These are phyloP conservation scores for Liriodendron chinense DNA, from an alignment of 164 flowering plant species.

Conservation along the genomic window DNA sequence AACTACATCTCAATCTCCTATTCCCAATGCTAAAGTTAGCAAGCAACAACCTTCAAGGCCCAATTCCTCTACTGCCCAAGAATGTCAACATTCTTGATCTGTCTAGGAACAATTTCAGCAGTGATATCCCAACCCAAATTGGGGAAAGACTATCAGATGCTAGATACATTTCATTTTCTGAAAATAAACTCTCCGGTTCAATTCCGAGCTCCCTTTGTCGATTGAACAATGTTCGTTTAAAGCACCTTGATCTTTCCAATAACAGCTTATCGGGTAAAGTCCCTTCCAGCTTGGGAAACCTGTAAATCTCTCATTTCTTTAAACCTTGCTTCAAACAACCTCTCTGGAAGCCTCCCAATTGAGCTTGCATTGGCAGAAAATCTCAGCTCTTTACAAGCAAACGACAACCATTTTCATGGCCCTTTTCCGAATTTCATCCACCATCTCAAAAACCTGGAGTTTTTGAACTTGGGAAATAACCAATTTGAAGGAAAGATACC, in stretches of 20 bases:
- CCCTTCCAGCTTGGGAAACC: conserved; percentile 10
- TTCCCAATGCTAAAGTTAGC: conserved; percentile 8
- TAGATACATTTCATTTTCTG: neutral
- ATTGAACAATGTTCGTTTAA: conserved; percentile 6
- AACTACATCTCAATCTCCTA: neutral
- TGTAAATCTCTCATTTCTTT: conserved; percentile 16
- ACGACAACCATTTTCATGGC: conserved; percentile 11
- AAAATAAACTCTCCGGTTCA: neutral
- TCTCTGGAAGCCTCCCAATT: conserved; percentile 12
- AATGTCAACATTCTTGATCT: neutral
- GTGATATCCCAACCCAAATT: neutral
- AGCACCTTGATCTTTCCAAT: conserved; percentile 14
- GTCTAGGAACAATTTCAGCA: neutral
- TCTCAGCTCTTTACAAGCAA: neutral
- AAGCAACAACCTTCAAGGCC: conserved; percentile 9
- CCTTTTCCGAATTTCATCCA: conserved; percentile 5
- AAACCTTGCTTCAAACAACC: conserved; percentile 12
- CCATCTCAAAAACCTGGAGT: conserved; percentile 2
- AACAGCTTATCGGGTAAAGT: neutral
- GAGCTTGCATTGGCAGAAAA: conserved; percentile 5
- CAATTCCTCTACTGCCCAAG: conserved; percentile 2
- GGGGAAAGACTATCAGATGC: neutral
- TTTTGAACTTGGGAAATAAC: conserved; percentile 9
- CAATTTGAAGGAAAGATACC: conserved; percentile 1
- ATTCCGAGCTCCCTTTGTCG: conserved; percentile 9